phyloP scores from a whole-genome alignment of 371 early-diverging fungal species.

The Zancudomyces culisetae region DNA sequence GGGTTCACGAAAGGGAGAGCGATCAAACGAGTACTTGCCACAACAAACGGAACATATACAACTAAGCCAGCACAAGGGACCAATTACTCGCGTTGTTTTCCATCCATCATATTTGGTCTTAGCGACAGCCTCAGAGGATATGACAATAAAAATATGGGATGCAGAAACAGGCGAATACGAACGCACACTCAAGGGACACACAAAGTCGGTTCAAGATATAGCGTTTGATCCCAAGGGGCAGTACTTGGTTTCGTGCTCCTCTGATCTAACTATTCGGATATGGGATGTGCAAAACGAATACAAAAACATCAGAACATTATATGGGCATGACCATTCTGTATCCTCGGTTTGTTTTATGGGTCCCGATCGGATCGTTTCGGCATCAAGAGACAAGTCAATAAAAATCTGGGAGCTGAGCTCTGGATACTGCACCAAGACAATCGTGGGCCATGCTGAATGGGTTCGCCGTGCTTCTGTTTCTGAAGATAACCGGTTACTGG shows the following conservation, averaged over 20 bases:
- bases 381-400: slow-evolving; percentile 74
- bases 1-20: slow-evolving; percentile 30
- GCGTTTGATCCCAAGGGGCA: slow-evolving; percentile 62
- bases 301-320: slow-evolving; percentile 60
- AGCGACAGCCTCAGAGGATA: slow-evolving; percentile 78
- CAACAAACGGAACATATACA: slow-evolving; percentile 50
- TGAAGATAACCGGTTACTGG: slow-evolving; percentile 49
- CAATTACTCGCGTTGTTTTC: slow-evolving; percentile 66
- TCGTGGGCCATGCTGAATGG: slow-evolving; percentile 71
- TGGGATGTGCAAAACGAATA: slow-evolving; percentile 77
- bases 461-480: slow-evolving; percentile 47
- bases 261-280: slow-evolving; percentile 71
- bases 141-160: slow-evolving; percentile 81
- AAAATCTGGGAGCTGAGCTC: slow-evolving; percentile 67
- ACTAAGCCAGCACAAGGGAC: slow-evolving; percentile 60
- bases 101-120: slow-evolving; percentile 71
- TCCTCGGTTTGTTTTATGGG: slow-evolving; percentile 59
- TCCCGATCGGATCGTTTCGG: slow-evolving; percentile 58
- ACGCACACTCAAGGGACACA: slow-evolving; percentile 78
- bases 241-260: slow-evolving; percentile 55
- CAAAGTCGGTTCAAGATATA: slow-evolving; percentile 72
- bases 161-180: slow-evolving; percentile 78
- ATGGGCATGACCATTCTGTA: slow-evolving; percentile 83
- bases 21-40: slow-evolving; percentile 57
- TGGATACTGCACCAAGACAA: slow-evolving; percentile 63